Conservation (phyloP, 305 asterid species). For the Fraxinus angustifolia region DNA sequence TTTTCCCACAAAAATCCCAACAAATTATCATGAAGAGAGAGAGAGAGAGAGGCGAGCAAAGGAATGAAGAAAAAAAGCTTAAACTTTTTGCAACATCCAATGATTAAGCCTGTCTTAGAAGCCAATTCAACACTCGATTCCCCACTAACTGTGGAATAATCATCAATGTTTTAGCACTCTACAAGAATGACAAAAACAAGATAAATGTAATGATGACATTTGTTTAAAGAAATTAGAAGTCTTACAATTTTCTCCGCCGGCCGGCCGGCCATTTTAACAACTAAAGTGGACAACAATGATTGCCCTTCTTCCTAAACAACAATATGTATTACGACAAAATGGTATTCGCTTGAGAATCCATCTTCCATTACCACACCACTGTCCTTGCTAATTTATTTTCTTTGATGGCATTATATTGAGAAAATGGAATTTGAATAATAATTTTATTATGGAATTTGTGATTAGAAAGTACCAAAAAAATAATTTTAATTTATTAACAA, state of each 20-base stretch:
- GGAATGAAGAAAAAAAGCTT: background rate
- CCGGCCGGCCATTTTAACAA: background rate
- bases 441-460: background rate
- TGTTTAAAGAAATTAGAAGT: slow-evolving; percentile 2
- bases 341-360: background rate
- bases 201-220: slow-evolving; percentile 21
- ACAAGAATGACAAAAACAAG: slow-evolving; percentile 27
- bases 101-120: slow-evolving; percentile 57
- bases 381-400: too few relatives aligned
- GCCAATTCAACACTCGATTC: slow-evolving; percentile 29
- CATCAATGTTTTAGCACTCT: slow-evolving; percentile 35
- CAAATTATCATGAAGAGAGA: background rate
- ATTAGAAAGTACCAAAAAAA: too few relatives aligned
- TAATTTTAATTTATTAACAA: too few relatives aligned
- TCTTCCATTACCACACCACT: background rate
- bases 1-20: slow-evolving; percentile 8
- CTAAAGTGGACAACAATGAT: background rate
- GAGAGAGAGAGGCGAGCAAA: background rate
- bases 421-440: background rate
- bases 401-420: background rate
- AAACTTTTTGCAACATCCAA: slow-evolving; percentile 18
- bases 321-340: background rate
- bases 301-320: background rate
- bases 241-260: slow-evolving; percentile 8
- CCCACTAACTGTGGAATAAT: slow-evolving; percentile 11